A percentile compares a stretch with the other conserved stretches of the same genome.
Conservation (phyloP, 2,329 filamentous ascomycete species). For the Akanthomyces muscarius region DNA sequence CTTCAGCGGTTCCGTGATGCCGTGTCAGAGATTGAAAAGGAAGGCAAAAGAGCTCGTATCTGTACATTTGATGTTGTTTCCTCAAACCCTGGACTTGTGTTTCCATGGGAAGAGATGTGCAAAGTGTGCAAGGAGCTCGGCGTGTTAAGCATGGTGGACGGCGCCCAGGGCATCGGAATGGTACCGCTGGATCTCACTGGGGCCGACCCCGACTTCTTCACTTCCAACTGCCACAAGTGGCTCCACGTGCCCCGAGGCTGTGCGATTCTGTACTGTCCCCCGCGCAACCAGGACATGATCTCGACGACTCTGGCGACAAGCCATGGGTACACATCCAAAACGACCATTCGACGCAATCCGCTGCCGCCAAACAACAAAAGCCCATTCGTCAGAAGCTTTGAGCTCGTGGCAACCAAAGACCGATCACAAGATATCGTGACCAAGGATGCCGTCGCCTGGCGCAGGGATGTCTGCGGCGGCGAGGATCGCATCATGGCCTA, state of each 20-base stretch:
- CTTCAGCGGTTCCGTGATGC: constrained; percentile 56
- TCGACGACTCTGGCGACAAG: constrained; percentile 73
- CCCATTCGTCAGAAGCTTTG: constrained; percentile 65
- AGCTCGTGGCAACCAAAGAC: constrained; percentile 74
- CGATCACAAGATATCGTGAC: constrained; percentile 68
- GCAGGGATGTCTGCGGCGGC: constrained; percentile 64
- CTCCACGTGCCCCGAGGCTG: constrained; percentile 75
- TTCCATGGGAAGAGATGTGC: constrained; percentile 71
- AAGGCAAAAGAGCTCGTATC: constrained; percentile 60
- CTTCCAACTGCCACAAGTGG: constrained; percentile 91
- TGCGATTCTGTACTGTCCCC: constrained; percentile 75
- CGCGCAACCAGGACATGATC: constrained; percentile 71
- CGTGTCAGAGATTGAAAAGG: constrained; percentile 47
- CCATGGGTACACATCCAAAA: constrained; percentile 64
- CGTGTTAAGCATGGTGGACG: constrained; percentile 74
- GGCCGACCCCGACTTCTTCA: constrained; percentile 79
- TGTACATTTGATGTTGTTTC: constrained; percentile 75
- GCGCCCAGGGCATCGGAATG: constrained; percentile 80
- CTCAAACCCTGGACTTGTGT: constrained; percentile 70
- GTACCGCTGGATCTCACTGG: constrained; percentile 62
- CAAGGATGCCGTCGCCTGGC: constrained; percentile 67
- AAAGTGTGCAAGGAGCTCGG: constrained; percentile 61
- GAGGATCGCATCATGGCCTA: constrained; percentile 67
- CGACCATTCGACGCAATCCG: constrained; percentile 32
- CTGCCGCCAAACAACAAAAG: constrained; percentile 46